phyloP scores from a whole-genome alignment of 1,284 basidiomycete species.

The Leccinum subfulvum region DNA sequence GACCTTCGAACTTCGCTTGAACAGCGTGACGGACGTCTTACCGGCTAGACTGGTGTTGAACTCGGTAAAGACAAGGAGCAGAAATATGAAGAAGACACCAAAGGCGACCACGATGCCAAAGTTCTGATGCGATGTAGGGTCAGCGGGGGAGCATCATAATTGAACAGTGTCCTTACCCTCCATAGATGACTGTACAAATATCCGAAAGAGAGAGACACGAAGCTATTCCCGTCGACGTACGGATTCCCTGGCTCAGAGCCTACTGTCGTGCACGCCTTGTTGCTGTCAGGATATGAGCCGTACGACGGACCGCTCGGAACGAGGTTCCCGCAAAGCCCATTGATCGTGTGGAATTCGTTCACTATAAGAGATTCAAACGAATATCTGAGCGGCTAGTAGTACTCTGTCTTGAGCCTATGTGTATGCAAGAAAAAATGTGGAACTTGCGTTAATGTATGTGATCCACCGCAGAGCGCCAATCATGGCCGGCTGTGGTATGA shows the following conservation, averaged over 20 bases:
- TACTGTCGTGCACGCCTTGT: constrained; percentile 63
- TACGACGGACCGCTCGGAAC: constrained; percentile 54
- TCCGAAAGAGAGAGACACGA: constrained; percentile 54
- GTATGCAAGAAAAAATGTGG: background rate
- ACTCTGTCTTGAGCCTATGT: constrained; percentile 1
- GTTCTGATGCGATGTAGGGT: constrained; percentile 37
- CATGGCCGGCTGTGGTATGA: constrained; percentile 56
- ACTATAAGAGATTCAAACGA: constrained; percentile 52
- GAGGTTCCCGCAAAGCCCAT: constrained; percentile 41
- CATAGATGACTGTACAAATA: constrained; percentile 67
- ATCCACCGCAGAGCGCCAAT: constrained; percentile 68
- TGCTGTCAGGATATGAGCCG: constrained; percentile 46
- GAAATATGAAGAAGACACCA: constrained; percentile 44
- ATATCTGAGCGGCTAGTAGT: constrained; percentile 44
- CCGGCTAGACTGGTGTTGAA: constrained; percentile 38
- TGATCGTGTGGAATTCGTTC: constrained; percentile 55
- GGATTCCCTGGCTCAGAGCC: constrained; percentile 26
- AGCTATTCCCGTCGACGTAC: constrained; percentile 21
- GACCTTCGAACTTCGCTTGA: constrained; percentile 41
- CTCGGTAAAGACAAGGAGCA: constrained; percentile 57
- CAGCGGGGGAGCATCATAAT: background rate
- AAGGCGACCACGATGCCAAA: constrained; percentile 57
- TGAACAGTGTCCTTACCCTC: constrained; percentile 42
- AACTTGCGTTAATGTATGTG: constrained; percentile 57
- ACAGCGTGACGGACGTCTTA: constrained; percentile 37